Conservation (phyloP, 2,329 filamentous ascomycete genomes). For the Mollisia scopiformis region DNA sequence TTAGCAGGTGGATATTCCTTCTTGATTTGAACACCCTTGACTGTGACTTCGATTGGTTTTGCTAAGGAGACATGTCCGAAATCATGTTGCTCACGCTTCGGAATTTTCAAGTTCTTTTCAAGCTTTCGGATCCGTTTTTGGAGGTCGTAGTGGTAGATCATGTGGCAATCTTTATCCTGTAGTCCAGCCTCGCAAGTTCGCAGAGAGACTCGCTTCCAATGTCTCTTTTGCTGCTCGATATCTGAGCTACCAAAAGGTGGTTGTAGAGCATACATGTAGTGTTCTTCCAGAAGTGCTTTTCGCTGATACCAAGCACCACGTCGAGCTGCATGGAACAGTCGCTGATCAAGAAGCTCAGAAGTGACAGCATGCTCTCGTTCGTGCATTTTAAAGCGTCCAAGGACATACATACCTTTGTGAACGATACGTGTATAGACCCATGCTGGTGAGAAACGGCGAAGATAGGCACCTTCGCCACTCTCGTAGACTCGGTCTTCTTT, state of each 20-base stretch:
- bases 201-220: conserved; percentile 79
- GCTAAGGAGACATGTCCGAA: conserved; percentile 83
- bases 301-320: conserved; percentile 95
- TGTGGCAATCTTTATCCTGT: conserved; percentile 85
- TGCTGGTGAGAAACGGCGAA: conserved; percentile 86
- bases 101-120: conserved; percentile 80
- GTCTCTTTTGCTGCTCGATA: conserved; percentile 70
- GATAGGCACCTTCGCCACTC: conserved; percentile 83
- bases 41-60: conserved; percentile 73
- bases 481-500: conserved; percentile 81
- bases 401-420: conserved; percentile 80
- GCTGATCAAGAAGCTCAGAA: conserved; percentile 75
- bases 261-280: conserved; percentile 76
- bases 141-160: conserved; percentile 92
- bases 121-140: conserved; percentile 93
- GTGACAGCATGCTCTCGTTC: conserved; percentile 75
- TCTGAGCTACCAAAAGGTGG: conserved; percentile 25
- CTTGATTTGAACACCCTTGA: conserved; percentile 79
- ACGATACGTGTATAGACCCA: conserved; percentile 94
- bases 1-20: conserved; percentile 48
- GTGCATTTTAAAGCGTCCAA: conserved; percentile 83
- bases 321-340: conserved; percentile 81
- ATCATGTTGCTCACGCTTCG: conserved; percentile 86
- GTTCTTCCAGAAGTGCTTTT: conserved; percentile 91
- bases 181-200: conserved; percentile 84